Evolutionary conservation across 257 asterid species (phyloP).

Genomic region (Coffea eugenioides): DNA sequence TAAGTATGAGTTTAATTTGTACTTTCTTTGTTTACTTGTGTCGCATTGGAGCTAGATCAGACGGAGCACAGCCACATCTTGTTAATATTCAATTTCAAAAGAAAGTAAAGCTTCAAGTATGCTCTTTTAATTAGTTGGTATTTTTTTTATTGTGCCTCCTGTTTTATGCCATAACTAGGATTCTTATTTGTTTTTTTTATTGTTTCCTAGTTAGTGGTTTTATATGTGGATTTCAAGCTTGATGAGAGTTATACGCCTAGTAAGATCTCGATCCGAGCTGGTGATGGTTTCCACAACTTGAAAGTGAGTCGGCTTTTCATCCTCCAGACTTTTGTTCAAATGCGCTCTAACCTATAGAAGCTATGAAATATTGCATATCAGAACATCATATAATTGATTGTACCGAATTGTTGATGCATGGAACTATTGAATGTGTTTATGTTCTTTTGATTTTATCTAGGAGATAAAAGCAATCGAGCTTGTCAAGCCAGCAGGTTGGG

Average conservation of each 20-base stretch:
- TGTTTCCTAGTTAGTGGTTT: conserved; percentile 46
- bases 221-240: conserved; percentile 91
- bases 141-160: not conserved
- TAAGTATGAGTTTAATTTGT: not conserved
- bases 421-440: conserved; percentile 13
- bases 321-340: not conserved
- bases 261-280: conserved; percentile 84
- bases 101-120: conserved; percentile 80
- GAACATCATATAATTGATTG: not conserved
- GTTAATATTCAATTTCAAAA: conserved; percentile 93
- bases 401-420: not conserved
- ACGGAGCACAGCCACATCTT: conserved; percentile 95
- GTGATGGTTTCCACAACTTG: conserved; percentile 95
- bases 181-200: not conserved
- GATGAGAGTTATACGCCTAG: conserved; percentile 98
- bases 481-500: conserved; percentile 90
- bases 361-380: not conserved
- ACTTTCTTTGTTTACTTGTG: not conserved
- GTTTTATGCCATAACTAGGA: not conserved
- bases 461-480: conserved; percentile 90
- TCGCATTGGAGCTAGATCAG: conserved; percentile 52
- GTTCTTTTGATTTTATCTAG: conserved; percentile 30
- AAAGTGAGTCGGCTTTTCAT: conserved; percentile 45
- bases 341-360: not conserved
- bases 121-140: conserved; percentile 7